Conservation (phyloP, 2,329 filamentous ascomycete genomes). For the Microsporum audouinii region DNA sequence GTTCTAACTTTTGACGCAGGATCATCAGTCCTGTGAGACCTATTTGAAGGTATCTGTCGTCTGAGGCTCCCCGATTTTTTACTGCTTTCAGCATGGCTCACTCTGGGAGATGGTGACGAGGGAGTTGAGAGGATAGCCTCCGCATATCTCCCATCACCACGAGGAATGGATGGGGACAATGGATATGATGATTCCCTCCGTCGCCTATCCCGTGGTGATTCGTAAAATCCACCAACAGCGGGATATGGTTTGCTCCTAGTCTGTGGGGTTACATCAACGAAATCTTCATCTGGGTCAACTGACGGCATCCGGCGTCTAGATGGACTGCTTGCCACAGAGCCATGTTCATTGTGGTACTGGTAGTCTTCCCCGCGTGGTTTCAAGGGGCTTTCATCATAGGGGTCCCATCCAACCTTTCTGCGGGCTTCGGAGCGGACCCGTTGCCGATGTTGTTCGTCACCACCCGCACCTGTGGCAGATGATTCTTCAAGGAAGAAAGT, state of each 20-base stretch:
- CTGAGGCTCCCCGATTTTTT: not conserved
- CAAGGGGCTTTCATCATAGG: conserved; percentile 59
- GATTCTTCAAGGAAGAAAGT: conserved; percentile 73
- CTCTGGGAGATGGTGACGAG: not conserved
- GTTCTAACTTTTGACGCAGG: not conserved
- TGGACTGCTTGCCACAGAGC: conserved; percentile 5
- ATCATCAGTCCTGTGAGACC: not conserved
- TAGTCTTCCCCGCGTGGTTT: conserved; percentile 58
- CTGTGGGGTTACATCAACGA: not conserved
- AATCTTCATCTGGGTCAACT: not conserved
- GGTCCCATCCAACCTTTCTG: conserved; percentile 56
- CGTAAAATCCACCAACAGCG: not conserved
- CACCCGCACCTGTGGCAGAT: conserved; percentile 53
- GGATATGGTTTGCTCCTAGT: not conserved
- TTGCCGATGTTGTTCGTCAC: conserved; percentile 50
- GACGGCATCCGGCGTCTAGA: not conserved
- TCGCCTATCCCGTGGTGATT: not conserved
- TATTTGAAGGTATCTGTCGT: not conserved
- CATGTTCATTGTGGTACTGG: conserved; percentile 34
- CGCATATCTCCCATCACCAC: not conserved
- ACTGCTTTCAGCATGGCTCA: not conserved
- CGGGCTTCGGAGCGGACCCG: conserved; percentile 50
- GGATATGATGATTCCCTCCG: not conserved
- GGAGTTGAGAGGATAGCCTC: not conserved
- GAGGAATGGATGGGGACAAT: not conserved